Percentiles rank a stretch among this genome's conserved stretches.
These are phyloP conservation scores for Bipolaris sorokiniana DNA, from an alignment of 2,329 filamentous ascomycete genomes.

Conservation along the genomic window DNA sequence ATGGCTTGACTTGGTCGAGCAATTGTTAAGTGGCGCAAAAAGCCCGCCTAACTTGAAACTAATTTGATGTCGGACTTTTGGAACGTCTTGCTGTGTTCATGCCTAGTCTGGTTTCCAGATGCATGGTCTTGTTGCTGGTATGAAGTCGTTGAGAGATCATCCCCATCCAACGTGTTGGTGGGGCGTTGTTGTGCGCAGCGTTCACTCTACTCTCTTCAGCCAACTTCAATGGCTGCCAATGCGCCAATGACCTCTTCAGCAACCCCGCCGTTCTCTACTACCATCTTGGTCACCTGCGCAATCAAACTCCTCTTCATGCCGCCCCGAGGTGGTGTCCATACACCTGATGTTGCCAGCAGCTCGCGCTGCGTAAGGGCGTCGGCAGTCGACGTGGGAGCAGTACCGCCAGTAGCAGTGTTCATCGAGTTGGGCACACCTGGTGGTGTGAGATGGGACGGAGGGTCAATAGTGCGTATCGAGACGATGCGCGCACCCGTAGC, in stretches of 20 bases:
- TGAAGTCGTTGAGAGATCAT: constrained; percentile 1
- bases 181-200: constrained; percentile 1
- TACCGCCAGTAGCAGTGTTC: constrained; percentile 54
- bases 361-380: constrained; percentile 57
- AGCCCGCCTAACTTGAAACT: constrained; percentile 8
- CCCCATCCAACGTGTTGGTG: constrained; percentile 1
- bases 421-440: constrained; percentile 57
- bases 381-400: constrained; percentile 44
- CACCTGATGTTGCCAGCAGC: constrained; percentile 66
- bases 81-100: not conserved
- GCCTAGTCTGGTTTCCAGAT: not conserved
- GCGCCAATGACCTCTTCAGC: constrained; percentile 86
- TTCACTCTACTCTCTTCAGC: constrained; percentile 27
- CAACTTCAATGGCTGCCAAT: constrained; percentile 72
- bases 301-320: constrained; percentile 79
- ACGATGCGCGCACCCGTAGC: constrained; percentile 47
- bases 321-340: constrained; percentile 86
- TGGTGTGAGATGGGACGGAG: constrained; percentile 56
- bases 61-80: constrained; percentile 1
- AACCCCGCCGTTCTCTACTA: constrained; percentile 77
- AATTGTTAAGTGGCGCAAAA: not conserved
- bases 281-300: constrained; percentile 75
- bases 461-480: constrained; percentile 57
- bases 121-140: not conserved
- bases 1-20: constrained; percentile 1